These are phyloP conservation scores for Russula earlei DNA, from an alignment of 768 basidiomycete genomes.

Conservation along the genomic window DNA sequence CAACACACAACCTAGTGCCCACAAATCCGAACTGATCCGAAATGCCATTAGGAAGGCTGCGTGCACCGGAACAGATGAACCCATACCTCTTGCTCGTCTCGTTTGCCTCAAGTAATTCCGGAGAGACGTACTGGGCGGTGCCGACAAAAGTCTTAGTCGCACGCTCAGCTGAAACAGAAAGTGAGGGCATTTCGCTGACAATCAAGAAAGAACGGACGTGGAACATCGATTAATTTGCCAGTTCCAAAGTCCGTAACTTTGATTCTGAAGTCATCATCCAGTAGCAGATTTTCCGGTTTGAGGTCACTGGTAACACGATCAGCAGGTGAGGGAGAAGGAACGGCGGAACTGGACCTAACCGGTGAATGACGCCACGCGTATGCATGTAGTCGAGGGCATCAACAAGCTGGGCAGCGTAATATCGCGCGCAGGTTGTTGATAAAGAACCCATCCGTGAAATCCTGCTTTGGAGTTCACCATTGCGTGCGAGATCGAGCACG, in stretches of 20 bases:
- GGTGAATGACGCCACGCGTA: constrained; percentile 79
- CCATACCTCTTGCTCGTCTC: constrained; percentile 70
- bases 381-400: constrained; percentile 91
- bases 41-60: background rate
- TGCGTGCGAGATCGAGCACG: constrained; percentile 64
- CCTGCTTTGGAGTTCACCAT: constrained; percentile 69
- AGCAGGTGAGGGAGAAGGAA: constrained; percentile 1
- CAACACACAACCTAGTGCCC: constrained; percentile 91
- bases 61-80: background rate
- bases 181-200: constrained; percentile 19
- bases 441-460: constrained; percentile 80
- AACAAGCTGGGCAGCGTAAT: constrained; percentile 85
- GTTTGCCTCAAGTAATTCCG: constrained; percentile 67
- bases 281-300: constrained; percentile 81
- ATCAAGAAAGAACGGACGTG: constrained; percentile 33
- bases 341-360: constrained; percentile 31
- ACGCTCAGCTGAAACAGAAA: constrained; percentile 33
- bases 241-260: constrained; percentile 98
- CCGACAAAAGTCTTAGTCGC: constrained; percentile 71
- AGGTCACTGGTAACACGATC: constrained; percentile 42
- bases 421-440: constrained; percentile 61
- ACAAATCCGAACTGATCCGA: constrained; percentile 70
- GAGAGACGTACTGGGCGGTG: constrained; percentile 83
- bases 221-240: constrained; percentile 60
- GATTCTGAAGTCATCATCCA: constrained; percentile 80